phyloP scores from a whole-genome alignment of 192 early-diverging fungal genomes.

The Umbelopsis vinacea region DNA sequence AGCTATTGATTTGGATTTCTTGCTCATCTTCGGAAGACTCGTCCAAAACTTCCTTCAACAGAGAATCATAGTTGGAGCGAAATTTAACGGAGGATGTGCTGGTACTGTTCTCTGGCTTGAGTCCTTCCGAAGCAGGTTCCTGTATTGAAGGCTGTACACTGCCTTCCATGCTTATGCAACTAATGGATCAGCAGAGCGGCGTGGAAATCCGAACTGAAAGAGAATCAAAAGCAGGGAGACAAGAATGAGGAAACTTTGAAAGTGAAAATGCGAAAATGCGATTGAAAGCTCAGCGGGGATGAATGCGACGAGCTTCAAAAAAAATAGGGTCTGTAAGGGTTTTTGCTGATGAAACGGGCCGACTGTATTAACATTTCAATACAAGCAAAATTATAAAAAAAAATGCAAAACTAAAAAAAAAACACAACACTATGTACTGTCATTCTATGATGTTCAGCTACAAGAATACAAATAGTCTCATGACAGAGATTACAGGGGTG shows the following conservation, averaged over 20 bases:
- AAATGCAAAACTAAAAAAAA: too few species aligned
- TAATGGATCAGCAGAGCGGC: constrained; percentile 12
- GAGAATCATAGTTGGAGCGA: constrained; percentile 50
- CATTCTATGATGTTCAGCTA: too few species aligned
- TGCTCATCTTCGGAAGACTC: constrained; percentile 53
- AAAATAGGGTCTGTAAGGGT: too few species aligned
- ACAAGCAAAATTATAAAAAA: too few species aligned
- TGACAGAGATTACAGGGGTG: too few species aligned
- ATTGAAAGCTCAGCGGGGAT: not conserved
- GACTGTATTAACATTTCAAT: too few species aligned
- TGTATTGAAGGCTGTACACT: constrained; percentile 16
- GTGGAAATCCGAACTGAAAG: not conserved
- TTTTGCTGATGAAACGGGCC: too few species aligned
- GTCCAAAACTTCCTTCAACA: constrained; percentile 58
- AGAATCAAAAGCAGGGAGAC: not conserved
- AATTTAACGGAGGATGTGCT: constrained; percentile 36
- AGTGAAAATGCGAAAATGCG: constrained; percentile 3
- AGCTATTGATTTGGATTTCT: constrained; percentile 29
- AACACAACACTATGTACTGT: too few species aligned
- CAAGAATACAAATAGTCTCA: too few species aligned
- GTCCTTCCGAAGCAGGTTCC: constrained; percentile 11
- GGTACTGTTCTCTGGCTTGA: constrained; percentile 17
- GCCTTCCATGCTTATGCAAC: constrained; percentile 13
- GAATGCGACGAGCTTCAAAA: not conserved
- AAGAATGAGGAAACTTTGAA: not conserved